Evolutionary conservation across 768 basidiomycete genomes (phyloP), one percentile per base, ranked within the genome.

Genomic region (Austroboletus eburneus): DNA sequence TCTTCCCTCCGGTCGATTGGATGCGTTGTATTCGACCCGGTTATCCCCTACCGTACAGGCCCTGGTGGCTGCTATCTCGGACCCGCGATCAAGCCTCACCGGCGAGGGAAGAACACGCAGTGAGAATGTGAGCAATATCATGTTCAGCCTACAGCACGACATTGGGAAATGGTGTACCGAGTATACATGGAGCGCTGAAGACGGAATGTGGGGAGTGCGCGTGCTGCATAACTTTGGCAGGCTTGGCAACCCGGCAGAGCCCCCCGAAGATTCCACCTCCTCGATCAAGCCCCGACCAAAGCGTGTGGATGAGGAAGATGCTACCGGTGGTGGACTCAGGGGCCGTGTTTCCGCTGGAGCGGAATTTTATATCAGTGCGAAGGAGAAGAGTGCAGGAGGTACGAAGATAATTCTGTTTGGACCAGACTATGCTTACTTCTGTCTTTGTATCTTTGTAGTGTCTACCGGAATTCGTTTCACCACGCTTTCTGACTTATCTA

Each of bases 381-480:
- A 90, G 62, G 92, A 97, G 68, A 80, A 82, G 55, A 94, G 91
- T 61, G 90, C 90, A 0, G 95, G 95, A 61, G 83, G 93, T 92
- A 54, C 32, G 46, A 8, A 24, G 22, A n/a, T 42, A 20, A 18
- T 24, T 24, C 35, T 39, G 1, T 48, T 44, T 14, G 22, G 16
- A 6, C 3, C 8, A 10, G 30, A 20, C 22, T 17, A 25, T 35
- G 35, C 47, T 64, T 8, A 10, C n/a, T n/a, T n/a, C n/a, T n/a
- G n/a, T n/a, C 57, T 4, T 22, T 34, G 33, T 27, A 40, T 14
- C 18, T 29, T 27, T 41, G 8, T 56, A 94, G 91, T 96, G 0
- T 96, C 95, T 1, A 89, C 91, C 17, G 94, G 91, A 14, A 77
- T 95, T 34, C 82, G 94, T n/a, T 97, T 96, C 63, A 87, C 91